These are phyloP conservation scores for Penicillium carneum DNA, from an alignment of 2,329 filamentous ascomycete species.

Conservation along the genomic window DNA sequence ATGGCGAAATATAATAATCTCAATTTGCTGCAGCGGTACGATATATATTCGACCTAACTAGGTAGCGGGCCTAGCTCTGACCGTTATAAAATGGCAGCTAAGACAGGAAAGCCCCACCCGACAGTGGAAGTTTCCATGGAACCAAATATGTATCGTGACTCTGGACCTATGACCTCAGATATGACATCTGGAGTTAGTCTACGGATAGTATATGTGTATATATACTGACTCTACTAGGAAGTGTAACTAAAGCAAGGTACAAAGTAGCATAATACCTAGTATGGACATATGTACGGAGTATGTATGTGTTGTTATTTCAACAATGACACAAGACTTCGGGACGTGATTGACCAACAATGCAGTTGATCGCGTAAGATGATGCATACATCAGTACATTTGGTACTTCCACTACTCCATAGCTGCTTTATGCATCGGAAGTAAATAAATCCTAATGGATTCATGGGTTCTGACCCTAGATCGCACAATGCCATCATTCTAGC, in stretches of 20 bases:
- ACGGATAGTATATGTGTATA: background rate
- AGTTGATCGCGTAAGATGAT: slow-evolving; percentile 1
- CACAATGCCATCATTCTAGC: slow-evolving; percentile 2
- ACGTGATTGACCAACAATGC: background rate
- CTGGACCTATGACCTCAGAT: background rate
- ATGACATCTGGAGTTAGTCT: background rate
- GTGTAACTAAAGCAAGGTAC: no score
- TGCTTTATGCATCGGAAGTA: slow-evolving; percentile 2
- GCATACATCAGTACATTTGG: slow-evolving; percentile 7
- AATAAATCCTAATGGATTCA: background rate
- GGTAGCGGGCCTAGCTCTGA: background rate
- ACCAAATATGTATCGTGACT: background rate
- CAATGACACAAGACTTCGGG: background rate
- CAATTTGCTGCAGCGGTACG: background rate
- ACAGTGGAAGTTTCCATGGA: background rate
- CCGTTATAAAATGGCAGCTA: background rate
- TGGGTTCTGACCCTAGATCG: slow-evolving; percentile 11
- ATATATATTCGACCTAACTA: background rate
- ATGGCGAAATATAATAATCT: background rate
- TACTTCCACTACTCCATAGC: background rate
- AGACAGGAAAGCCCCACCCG: slow-evolving; percentile 1
- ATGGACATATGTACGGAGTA: background rate
- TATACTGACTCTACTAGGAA: background rate
- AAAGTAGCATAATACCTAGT: background rate
- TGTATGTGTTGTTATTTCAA: no score